These are phyloP conservation scores for Axilococcus clingmanii DNA, from an alignment of 139 green algal species.

Conservation along the genomic window DNA sequence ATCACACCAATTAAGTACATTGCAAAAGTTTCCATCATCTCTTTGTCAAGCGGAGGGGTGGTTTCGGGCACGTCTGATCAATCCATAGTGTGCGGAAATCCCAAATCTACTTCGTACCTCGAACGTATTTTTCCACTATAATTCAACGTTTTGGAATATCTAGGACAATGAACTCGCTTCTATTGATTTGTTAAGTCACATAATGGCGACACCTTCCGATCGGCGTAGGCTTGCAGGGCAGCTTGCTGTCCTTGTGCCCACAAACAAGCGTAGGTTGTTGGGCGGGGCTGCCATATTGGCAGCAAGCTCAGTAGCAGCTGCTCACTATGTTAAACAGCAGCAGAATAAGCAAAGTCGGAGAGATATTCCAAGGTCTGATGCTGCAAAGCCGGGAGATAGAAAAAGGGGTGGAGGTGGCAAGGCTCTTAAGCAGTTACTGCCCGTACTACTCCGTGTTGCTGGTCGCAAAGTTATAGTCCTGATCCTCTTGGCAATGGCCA, in stretches of 20 bases:
- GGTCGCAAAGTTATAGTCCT: conserved; percentile 23
- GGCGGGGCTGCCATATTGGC: not conserved
- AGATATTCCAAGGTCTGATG: not conserved
- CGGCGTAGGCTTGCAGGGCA: not conserved
- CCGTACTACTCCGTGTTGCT: conserved; percentile 31
- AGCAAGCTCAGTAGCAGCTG: not conserved
- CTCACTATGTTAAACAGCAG: conserved; percentile 1
- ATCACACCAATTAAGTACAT: no score
- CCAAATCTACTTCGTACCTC: no score
- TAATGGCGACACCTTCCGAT: no score
- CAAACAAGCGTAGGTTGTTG: not conserved
- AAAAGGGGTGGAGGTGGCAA: not conserved
- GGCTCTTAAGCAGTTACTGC: conserved; percentile 33
- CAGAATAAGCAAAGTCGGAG: not conserved
- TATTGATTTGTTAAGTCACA: no score
- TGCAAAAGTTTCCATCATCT: no score
- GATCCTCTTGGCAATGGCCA: conserved; percentile 19
- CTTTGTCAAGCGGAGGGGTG: no score
- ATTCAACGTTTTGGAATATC: no score
- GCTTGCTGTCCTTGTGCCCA: not conserved
- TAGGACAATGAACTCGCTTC: no score
- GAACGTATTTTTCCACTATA: no score
- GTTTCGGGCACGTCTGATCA: no score
- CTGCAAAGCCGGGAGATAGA: not conserved
- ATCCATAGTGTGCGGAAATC: no score